Evolutionary conservation across 495 filamentous ascomycete genomes (phyloP).

Genomic region (Penicillium subrubescens): DNA sequence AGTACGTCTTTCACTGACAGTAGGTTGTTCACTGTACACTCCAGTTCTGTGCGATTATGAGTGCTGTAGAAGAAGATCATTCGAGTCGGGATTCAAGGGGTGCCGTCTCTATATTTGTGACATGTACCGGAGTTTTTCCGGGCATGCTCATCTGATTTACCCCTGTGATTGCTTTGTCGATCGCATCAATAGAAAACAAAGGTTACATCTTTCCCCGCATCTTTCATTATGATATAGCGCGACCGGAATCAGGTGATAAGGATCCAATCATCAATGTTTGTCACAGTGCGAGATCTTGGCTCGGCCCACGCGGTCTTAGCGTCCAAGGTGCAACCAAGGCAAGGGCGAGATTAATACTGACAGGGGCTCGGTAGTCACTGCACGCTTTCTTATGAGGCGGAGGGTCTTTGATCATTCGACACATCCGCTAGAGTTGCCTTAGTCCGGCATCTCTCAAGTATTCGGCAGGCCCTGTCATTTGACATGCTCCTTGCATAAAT

Average conservation of each 20-base stretch:
- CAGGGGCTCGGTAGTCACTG: background rate
- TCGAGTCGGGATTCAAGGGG: background rate
- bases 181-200: background rate
- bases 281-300: slow-evolving; percentile 1
- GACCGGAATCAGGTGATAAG: slow-evolving; percentile 11
- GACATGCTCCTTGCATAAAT: no score
- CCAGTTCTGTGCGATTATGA: background rate
- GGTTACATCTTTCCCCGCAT: slow-evolving; percentile 14
- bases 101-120: background rate
- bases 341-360: background rate
- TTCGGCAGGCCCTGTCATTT: no score
- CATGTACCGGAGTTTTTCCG: background rate
- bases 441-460: no score
- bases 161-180: slow-evolving; percentile 3
- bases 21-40: background rate
- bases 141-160: slow-evolving; percentile 1
- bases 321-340: background rate
- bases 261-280: slow-evolving; percentile 16
- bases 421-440: no score
- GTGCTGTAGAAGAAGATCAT: background rate
- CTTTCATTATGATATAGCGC: background rate
- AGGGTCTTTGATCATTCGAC: background rate
- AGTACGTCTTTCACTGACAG: no score
- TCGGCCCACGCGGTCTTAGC: slow-evolving; percentile 5
- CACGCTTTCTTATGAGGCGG: background rate